Evolutionary conservation across 2,329 filamentous ascomycete species (phyloP), one percentile per base, ranked within the genome.

Genomic region (Ustulina deusta): DNA sequence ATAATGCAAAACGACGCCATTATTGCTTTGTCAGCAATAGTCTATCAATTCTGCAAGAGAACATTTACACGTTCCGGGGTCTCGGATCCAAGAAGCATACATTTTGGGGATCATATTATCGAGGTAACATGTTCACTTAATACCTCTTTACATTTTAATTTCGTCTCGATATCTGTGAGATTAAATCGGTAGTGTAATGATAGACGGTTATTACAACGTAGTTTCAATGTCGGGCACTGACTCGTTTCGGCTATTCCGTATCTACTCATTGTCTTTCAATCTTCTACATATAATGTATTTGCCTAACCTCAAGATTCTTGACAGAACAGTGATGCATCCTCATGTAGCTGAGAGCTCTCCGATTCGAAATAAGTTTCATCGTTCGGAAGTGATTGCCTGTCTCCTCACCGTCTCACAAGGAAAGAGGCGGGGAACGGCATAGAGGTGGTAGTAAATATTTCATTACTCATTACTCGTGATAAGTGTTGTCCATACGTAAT

Each of bases 381-480:
- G 15, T 51, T 36, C 11, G 46, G 29, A 44, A 36, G 25, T 13
- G 6, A 25, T n/a, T 15, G n/a, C 34, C 15, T 11, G 25, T n/a
- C 27, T 32, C n/a, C 20, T 36, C 13, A 17, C 34, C 44, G 20
- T 34, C 22, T 32, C 34, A 17, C 10, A 15, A 29, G 11, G 20
- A 40, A 36, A 55, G 44, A 32, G 20, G 9, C 11, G 10, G 9
- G 27, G 4, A 15, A 48, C 15, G 34, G 11, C 4, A 20, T 29
- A 25, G 38, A 48, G 10, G 34, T 36, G 6, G n/a, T 48, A 55
- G 22, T 64, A 58, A 6, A 46, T 34, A 29, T 42, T 55, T 67
- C 64, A 67, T 69, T 54, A 61, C 29, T 67, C 67, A 64, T 69
- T 58, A 63, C 34, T 66, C 66, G 25, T 69, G 20, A 63, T 40